phyloP scores from a whole-genome alignment of 202 grass and related monocot species.

The Setaria italica region DNA sequence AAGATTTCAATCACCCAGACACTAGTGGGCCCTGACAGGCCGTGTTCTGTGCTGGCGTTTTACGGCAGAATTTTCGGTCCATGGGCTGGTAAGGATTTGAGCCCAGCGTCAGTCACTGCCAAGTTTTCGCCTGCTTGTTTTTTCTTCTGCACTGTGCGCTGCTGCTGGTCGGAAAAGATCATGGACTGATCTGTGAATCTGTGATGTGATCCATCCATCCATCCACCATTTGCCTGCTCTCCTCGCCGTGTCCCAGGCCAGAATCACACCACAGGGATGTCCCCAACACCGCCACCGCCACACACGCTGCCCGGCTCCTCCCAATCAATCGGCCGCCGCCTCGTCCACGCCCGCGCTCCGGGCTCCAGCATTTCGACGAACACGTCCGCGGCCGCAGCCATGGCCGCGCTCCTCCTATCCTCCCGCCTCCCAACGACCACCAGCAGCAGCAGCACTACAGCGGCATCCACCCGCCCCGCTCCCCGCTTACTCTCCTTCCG shows the following conservation, averaged over 20 bases:
- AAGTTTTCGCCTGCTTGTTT: neutral
- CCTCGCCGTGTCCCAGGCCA: neutral
- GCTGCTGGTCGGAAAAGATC: neutral
- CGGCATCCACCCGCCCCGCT: conserved; percentile 11
- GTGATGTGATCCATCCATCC: neutral
- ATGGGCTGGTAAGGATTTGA: neutral
- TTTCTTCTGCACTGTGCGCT: neutral
- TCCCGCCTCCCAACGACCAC: conserved; percentile 20
- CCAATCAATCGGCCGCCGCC: conserved; percentile 1
- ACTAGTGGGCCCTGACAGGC: neutral
- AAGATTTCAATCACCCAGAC: neutral
- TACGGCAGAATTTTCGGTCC: no score
- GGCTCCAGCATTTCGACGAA: conserved; percentile 28
- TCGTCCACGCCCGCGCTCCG: conserved; percentile 41
- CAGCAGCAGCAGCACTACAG: neutral
- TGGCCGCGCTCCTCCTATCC: conserved; percentile 40
- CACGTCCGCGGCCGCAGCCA: conserved; percentile 1
- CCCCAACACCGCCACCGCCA: conserved; percentile 26
- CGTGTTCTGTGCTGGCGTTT: no score
- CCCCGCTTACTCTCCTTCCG: conserved; percentile 34
- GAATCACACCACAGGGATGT: conserved; percentile 39
- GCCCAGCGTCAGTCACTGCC: neutral
- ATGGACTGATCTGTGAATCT: neutral
- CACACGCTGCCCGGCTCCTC: conserved; percentile 34
- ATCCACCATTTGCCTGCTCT: neutral